Evolutionary conservation across 2,329 filamentous ascomycete species (phyloP).

Genomic region (Neonectria neomacrospora): DNA sequence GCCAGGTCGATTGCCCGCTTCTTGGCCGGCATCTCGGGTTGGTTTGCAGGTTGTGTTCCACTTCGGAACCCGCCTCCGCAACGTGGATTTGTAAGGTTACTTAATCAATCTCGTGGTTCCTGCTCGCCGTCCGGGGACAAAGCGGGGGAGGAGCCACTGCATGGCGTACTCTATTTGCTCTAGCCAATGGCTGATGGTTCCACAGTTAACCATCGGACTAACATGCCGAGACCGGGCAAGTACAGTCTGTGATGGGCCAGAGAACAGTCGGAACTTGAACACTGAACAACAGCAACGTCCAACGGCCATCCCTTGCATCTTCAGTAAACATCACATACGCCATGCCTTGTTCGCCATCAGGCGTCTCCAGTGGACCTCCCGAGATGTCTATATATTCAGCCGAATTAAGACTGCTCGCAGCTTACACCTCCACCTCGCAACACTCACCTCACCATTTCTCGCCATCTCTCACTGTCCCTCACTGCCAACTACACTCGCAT

Average conservation of each 20-base stretch:
- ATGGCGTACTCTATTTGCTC: not conserved
- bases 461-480: not conserved
- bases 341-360: not conserved
- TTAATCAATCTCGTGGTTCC: not conserved
- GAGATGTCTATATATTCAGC: not conserved
- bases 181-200: not conserved
- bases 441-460: not conserved
- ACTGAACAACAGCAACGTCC: too few relatives aligned
- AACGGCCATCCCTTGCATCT: too few relatives aligned
- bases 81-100: not conserved
- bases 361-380: not conserved
- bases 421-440: not conserved
- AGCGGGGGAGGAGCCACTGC: not conserved
- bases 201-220: not conserved
- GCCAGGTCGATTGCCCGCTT: not conserved
- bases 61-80: not conserved
- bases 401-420: not conserved
- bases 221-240: not conserved
- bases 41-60: not conserved
- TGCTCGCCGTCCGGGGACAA: slow-evolving; percentile 1
- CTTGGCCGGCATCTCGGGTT: not conserved
- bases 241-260: not conserved
- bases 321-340: too few relatives aligned
- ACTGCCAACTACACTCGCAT: not conserved
- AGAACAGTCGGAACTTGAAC: not conserved